Conservation (phyloP, 768 basidiomycete species). For the Mycena albidolilacea region DNA sequence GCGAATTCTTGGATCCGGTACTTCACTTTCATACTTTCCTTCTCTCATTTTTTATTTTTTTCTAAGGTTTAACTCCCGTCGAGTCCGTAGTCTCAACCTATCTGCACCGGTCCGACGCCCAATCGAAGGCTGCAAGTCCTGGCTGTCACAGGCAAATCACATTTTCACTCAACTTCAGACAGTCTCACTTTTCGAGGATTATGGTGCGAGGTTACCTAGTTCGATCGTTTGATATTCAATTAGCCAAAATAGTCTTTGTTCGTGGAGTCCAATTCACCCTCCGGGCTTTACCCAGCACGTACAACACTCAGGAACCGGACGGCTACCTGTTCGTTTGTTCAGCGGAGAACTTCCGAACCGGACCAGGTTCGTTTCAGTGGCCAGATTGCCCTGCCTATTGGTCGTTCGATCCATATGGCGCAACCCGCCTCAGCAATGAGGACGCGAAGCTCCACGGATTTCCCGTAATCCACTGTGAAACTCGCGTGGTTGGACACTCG, state of each 20-base stretch:
- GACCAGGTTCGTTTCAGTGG: background rate
- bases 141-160: conserved; percentile 8
- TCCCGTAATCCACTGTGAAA: background rate
- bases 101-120: background rate
- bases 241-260: background rate
- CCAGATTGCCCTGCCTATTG: conserved; percentile 17
- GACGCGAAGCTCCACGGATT: conserved; percentile 1
- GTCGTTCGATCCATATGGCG: conserved; percentile 9
- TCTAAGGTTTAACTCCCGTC: background rate
- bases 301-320: too few relatives aligned
- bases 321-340: conserved; percentile 16
- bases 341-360: background rate
- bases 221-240: background rate
- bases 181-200: background rate
- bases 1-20: background rate
- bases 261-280: background rate
- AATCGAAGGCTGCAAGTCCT: background rate
- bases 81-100: too few relatives aligned
- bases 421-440: background rate
- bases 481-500: background rate
- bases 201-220: background rate
- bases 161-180: background rate
- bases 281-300: too few relatives aligned
- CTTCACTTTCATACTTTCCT: background rate
- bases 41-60: background rate